These are phyloP conservation scores for Botrytis squamosa DNA, from an alignment of 2,329 filamentous ascomycete species.

Conservation along the genomic window DNA sequence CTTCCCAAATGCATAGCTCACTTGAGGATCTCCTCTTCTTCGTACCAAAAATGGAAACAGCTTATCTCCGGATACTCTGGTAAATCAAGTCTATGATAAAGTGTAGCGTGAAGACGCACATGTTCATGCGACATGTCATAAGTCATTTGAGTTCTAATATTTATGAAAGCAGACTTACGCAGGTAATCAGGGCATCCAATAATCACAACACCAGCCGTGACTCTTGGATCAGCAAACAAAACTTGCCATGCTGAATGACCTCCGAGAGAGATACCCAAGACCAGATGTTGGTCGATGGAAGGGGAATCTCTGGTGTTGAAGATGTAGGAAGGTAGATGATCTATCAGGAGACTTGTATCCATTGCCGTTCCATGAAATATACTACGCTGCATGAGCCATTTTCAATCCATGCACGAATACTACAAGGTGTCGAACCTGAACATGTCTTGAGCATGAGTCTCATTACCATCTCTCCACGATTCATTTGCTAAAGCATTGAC, in stretches of 20 bases:
- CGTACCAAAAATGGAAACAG: neutral
- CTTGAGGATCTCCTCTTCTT: neutral
- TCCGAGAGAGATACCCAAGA: constrained; percentile 80
- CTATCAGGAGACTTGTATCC: constrained; percentile 75
- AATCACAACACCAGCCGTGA: constrained; percentile 75
- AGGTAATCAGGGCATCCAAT: constrained; percentile 90
- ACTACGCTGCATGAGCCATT: constrained; percentile 40
- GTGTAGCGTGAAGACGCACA: neutral
- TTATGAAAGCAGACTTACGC: constrained; percentile 45
- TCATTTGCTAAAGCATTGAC: constrained; percentile 69
- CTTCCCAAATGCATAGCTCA: neutral
- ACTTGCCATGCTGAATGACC: constrained; percentile 87
- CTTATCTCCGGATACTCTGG: neutral
- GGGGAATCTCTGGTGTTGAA: constrained; percentile 51
- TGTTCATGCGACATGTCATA: neutral
- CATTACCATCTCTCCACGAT: constrained; percentile 70
- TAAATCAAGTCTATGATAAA: neutral
- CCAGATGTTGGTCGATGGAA: constrained; percentile 62
- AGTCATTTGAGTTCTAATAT: too few species aligned
- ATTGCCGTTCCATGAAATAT: constrained; percentile 68
- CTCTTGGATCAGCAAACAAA: constrained; percentile 72
- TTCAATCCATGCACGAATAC: neutral
- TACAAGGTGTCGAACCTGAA: constrained; percentile 47
- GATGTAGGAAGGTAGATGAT: constrained; percentile 74
- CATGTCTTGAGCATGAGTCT: constrained; percentile 89